phyloP scores from a whole-genome alignment of 192 early-diverging fungal species.

The Entomortierella parvispora region DNA sequence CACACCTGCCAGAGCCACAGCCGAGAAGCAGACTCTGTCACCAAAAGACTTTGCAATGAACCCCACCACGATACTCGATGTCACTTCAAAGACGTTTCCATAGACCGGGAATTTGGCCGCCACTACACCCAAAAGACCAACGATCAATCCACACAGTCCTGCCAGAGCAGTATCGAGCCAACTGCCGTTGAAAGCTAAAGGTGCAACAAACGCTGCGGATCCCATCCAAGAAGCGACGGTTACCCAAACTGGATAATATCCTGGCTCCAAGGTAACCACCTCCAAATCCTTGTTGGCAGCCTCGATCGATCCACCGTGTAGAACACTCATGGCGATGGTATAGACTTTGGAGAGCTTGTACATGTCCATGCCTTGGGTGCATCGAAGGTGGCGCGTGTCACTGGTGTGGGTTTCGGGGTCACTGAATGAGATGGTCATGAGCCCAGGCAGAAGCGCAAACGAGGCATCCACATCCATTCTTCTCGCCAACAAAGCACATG shows the following conservation, averaged over 20 bases:
- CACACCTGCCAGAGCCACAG: conserved; percentile 68
- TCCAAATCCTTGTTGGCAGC: conserved; percentile 64
- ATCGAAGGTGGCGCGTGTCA: conserved; percentile 76
- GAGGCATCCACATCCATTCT: conserved; percentile 71
- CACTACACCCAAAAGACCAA: conserved; percentile 69
- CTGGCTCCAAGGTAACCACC: conserved; percentile 57
- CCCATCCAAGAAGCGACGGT: conserved; percentile 41
- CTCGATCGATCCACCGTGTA: conserved; percentile 67
- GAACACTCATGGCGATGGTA: conserved; percentile 70
- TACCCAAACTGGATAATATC: conserved; percentile 47
- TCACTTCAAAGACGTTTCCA: conserved; percentile 79
- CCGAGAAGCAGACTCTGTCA: conserved; percentile 70
- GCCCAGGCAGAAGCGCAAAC: conserved; percentile 73
- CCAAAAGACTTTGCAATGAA: conserved; percentile 69
- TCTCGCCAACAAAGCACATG: conserved; percentile 48
- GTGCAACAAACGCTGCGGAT: conserved; percentile 61
- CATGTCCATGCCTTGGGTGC: conserved; percentile 73
- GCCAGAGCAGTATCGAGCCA: conserved; percentile 63
- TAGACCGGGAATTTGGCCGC: conserved; percentile 71
- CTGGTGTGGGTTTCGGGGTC: conserved; percentile 80
- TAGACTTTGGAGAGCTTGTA: conserved; percentile 72
- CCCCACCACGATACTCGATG: conserved; percentile 69
- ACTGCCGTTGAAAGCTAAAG: conserved; percentile 64
- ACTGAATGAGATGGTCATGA: conserved; percentile 80
- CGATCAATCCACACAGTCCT: conserved; percentile 53